Evolutionary conservation across 768 basidiomycete species (phyloP).

Genomic region (Cytidiella melzeri): DNA sequence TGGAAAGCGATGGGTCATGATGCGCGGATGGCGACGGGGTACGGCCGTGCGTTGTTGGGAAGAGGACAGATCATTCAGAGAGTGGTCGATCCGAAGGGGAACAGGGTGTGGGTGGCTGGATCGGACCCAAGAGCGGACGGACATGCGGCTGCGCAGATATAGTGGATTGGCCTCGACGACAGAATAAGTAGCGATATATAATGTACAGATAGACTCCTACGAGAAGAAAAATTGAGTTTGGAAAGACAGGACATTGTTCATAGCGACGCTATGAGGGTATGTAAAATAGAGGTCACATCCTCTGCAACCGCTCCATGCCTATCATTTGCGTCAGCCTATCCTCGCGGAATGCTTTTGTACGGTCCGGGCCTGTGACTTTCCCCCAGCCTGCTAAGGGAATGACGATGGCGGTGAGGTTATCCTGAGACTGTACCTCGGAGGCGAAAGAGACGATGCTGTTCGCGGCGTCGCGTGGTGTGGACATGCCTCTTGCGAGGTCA

Average conservation of each 20-base stretch:
- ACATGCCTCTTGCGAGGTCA: slow-evolving; percentile 73
- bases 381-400: slow-evolving; percentile 94
- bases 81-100: slow-evolving; percentile 56
- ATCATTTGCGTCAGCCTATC: slow-evolving; percentile 56
- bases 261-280: too few species aligned
- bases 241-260: too few species aligned
- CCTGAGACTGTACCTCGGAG: slow-evolving; percentile 81
- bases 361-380: slow-evolving; percentile 69
- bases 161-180: too few species aligned
- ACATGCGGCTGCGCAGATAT: slow-evolving; percentile 83
- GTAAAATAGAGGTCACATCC: slow-evolving; percentile 18
- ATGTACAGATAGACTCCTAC: too few species aligned
- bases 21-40: slow-evolving; percentile 56
- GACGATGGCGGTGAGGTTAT: slow-evolving; percentile 89
- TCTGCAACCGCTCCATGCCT: slow-evolving; percentile 26
- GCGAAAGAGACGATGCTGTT: slow-evolving; percentile 78
- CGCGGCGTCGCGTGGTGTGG: slow-evolving; percentile 76
- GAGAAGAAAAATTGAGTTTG: too few species aligned
- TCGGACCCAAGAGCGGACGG: slow-evolving; percentile 88
- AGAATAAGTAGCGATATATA: too few species aligned
- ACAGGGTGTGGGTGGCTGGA: slow-evolving; percentile 90
- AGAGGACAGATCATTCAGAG: slow-evolving; percentile 90
- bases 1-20: slow-evolving; percentile 72
- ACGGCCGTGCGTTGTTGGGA: slow-evolving; percentile 61
- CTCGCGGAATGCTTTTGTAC: slow-evolving; percentile 75